Conservation (phyloP, 192 early-diverging fungal species). For the Dispira parvispora region DNA sequence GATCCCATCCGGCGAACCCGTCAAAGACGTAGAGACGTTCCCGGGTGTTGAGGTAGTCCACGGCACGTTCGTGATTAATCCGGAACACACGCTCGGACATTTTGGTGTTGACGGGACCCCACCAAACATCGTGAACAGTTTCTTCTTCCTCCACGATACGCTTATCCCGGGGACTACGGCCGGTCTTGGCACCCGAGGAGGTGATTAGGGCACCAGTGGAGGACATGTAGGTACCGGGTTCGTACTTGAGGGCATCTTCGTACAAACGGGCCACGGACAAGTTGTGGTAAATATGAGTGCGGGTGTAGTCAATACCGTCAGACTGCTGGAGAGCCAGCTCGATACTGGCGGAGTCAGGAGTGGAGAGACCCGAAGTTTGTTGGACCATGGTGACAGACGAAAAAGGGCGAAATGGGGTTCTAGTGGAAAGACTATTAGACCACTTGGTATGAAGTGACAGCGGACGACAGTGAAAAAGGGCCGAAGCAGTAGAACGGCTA, state of each 20-base stretch:
- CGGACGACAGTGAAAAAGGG: no score
- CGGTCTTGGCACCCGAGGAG: conserved; percentile 81
- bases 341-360: neutral
- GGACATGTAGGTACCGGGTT: conserved; percentile 76
- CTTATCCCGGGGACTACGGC: conserved; percentile 91
- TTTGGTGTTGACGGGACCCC: conserved; percentile 95
- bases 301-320: conserved; percentile 12
- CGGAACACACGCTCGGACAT: conserved; percentile 67
- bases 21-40: conserved; percentile 88
- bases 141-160: conserved; percentile 85
- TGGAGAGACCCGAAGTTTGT: neutral
- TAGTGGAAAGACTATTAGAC: no score
- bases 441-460: no score
- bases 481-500: no score
- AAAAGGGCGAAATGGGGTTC: no score
- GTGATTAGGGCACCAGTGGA: conserved; percentile 82
- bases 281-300: conserved; percentile 61
- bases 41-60: conserved; percentile 94
- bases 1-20: conserved; percentile 96
- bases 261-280: conserved; percentile 74
- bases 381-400: conserved; percentile 2
- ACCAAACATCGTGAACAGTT: conserved; percentile 86
- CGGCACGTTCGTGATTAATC: conserved; percentile 88
- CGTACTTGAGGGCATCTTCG: conserved; percentile 76
- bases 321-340: conserved; percentile 5